These are phyloP conservation scores for Pleurotus tuoliensis DNA, from an alignment of 768 basidiomycete species.

Conservation along the genomic window DNA sequence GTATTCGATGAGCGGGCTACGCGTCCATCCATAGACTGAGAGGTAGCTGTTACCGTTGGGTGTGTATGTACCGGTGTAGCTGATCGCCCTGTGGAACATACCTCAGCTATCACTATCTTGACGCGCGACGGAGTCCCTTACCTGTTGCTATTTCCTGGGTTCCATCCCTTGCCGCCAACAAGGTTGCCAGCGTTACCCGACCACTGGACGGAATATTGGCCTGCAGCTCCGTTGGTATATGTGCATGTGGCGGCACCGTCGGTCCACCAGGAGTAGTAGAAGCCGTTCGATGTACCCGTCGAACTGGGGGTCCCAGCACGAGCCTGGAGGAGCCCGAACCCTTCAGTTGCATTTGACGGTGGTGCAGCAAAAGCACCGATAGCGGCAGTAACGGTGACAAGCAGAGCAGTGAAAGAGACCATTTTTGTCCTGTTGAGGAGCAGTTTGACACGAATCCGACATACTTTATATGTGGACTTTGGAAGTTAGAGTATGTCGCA, in stretches of 20 bases:
- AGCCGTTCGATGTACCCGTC: slow-evolving; percentile 28
- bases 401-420: slow-evolving; percentile 12
- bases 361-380: slow-evolving; percentile 16
- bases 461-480: neutral
- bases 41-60: slow-evolving; percentile 40
- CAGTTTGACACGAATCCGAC: neutral
- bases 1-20: slow-evolving; percentile 43
- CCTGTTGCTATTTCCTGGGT: slow-evolving; percentile 4
- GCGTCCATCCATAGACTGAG: slow-evolving; percentile 44
- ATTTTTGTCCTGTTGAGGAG: neutral
- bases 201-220: slow-evolving; percentile 30
- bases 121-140: neutral
- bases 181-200: slow-evolving; percentile 27
- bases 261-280: slow-evolving; percentile 35
- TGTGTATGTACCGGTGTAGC: slow-evolving; percentile 30
- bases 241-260: slow-evolving; percentile 25
- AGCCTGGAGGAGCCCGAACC: slow-evolving; percentile 8
- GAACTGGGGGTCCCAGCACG: slow-evolving; percentile 19
- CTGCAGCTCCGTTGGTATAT: slow-evolving; percentile 26
- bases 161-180: slow-evolving; percentile 29
- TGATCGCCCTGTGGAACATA: slow-evolving; percentile 25
- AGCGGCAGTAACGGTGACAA: slow-evolving; percentile 15
- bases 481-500: neutral
- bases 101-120: neutral
- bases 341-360: slow-evolving; percentile 15